phyloP scores from a whole-genome alignment of 371 early-diverging fungal species.

The Fennellomyces sp. region DNA sequence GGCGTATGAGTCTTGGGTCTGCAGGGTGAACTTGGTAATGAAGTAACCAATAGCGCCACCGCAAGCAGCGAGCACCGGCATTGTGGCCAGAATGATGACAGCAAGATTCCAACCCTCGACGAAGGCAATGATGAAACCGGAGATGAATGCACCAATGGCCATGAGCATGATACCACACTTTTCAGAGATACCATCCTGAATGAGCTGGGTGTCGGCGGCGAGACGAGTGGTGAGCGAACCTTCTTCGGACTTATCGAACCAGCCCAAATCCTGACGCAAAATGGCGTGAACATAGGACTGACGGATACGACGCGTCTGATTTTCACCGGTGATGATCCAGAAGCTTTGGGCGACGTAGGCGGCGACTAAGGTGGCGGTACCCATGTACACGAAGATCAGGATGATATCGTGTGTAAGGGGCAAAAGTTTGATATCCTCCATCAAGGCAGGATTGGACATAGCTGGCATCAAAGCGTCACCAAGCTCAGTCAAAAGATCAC shows the following conservation, averaged over 20 bases:
- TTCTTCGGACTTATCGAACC: conserved; percentile 81
- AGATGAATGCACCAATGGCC: conserved; percentile 75
- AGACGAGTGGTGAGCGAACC: conserved; percentile 78
- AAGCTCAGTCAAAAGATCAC: conserved; percentile 37
- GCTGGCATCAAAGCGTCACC: conserved; percentile 6
- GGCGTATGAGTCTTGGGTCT: conserved; percentile 43
- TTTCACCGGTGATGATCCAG: conserved; percentile 45
- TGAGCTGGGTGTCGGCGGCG: conserved; percentile 77
- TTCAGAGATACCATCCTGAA: conserved; percentile 88
- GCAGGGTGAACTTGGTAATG: conserved; percentile 53
- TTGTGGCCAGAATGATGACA: conserved; percentile 71
- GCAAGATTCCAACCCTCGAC: conserved; percentile 83
- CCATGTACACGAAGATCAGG: conserved; percentile 50
- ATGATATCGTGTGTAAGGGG: conserved; percentile 21
- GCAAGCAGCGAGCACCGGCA: conserved; percentile 62
- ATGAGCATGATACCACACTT: conserved; percentile 80
- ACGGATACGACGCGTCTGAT: conserved; percentile 42
- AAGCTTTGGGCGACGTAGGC: conserved; percentile 38
- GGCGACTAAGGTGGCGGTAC: conserved; percentile 38
- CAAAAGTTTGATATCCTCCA: conserved; percentile 20
- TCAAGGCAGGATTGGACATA: neutral
- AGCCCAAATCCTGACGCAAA: conserved; percentile 89
- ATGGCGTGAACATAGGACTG: conserved; percentile 70
- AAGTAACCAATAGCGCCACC: conserved; percentile 71
- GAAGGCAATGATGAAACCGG: conserved; percentile 90